These are phyloP conservation scores for Phaeosphaeria sp. DNA, from an alignment of 2,329 filamentous ascomycete genomes.

Conservation along the genomic window DNA sequence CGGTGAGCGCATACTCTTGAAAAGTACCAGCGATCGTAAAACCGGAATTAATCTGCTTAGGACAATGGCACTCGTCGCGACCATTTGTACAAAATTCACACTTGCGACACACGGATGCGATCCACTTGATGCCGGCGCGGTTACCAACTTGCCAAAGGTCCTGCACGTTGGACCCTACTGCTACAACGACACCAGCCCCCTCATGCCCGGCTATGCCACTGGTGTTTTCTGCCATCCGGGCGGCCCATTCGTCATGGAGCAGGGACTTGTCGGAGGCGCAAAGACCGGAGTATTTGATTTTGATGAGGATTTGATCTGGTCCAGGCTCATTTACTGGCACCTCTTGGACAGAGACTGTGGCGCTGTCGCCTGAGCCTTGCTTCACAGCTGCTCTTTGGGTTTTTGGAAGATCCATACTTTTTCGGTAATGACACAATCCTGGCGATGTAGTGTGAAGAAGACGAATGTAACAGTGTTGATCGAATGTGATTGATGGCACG, in stretches of 20 bases:
- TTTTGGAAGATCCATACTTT: conserved; percentile 36
- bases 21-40: conserved; percentile 52
- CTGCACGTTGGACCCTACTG: conserved; percentile 71
- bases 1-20: conserved; percentile 52
- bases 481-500: too few species aligned
- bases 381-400: conserved; percentile 47
- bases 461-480: too few species aligned
- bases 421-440: not conserved
- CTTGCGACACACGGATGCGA: conserved; percentile 81
- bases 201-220: conserved; percentile 71
- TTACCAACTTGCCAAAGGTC: conserved; percentile 64
- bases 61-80: conserved; percentile 54
- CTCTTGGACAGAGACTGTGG: conserved; percentile 33
- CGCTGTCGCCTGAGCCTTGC: conserved; percentile 30
- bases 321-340: conserved; percentile 47
- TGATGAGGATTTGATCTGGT: conserved; percentile 62
- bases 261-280: conserved; percentile 60
- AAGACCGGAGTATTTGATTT: conserved; percentile 63
- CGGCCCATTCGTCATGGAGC: conserved; percentile 44
- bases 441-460: too few species aligned
- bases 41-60: conserved; percentile 71
- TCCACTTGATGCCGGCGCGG: conserved; percentile 68
- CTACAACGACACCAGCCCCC: conserved; percentile 79
- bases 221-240: conserved; percentile 31
- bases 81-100: conserved; percentile 81